Evolutionary conservation across 2,329 filamentous ascomycete genomes (phyloP), one percentile per base, ranked within the genome.

Genomic region (Samsoniella hepiali): DNA sequence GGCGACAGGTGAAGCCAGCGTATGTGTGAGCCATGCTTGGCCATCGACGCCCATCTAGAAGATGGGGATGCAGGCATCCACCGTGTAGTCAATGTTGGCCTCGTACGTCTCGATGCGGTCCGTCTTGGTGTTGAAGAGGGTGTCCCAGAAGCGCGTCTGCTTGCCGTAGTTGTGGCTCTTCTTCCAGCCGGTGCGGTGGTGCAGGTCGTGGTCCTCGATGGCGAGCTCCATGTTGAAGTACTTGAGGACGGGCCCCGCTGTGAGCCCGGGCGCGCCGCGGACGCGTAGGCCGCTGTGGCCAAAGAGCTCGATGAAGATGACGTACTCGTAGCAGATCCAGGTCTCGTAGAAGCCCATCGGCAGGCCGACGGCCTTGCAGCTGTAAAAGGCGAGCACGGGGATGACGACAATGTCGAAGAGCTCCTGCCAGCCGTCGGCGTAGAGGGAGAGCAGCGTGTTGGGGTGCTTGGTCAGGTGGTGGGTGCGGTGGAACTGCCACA

Each of bases 331-430:
- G 67, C 77, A 80, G 27, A 80, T 67, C 77, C 77, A 80, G 73
- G 76, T 79, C 42, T 79, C 77, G 61, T 79, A 79, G 66, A 80
- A 80, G 8, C 75, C 77, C 75, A 80, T 75, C 0, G 77, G 77
- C 17, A 79, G 38, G 1, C 77, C 76, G 51, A 70, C 10, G 31
- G 51, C n/a, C 50, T 70, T 72, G 31, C 79, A 64, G 3, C 68
- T 73, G 42, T 70, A 66, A 64, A 74, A 79, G 1, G 76, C 75
- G 53, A 78, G 65, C 15, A 78, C 65, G 0, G 77, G 77, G 6
- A 80, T 72, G 17, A 73, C 75, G 8, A 72, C 74, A 36, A 78
- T 76, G 54, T 79, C 77, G 62, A 78, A 74, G 17, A 79, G 68
- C 62, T 79, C 76, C 62, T 79, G 77, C 64, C 77, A 77, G 9